Evolutionary conservation across 2,329 filamentous ascomycete species (phyloP).

Genomic region (Colletotrichum salicis): DNA sequence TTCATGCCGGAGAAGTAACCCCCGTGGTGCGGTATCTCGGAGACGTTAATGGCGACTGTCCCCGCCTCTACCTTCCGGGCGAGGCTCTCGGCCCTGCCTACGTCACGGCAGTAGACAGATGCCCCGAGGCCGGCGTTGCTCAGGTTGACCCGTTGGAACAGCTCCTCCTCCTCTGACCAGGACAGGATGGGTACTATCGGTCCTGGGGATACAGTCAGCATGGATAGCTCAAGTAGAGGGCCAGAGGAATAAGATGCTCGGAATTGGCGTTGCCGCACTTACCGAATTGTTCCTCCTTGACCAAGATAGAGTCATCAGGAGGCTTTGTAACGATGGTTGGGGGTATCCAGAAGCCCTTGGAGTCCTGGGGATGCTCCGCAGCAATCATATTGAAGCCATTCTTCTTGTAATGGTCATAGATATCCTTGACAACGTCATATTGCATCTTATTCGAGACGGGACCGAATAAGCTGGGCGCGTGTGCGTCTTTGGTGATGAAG

Average conservation of each 20-base stretch:
- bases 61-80: constrained; percentile 66
- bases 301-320: constrained; percentile 64
- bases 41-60: constrained; percentile 68
- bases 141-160: constrained; percentile 65
- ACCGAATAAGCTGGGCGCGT: constrained; percentile 51
- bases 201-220: constrained; percentile 43
- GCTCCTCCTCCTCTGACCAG: constrained; percentile 70
- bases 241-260: not conserved
- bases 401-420: constrained; percentile 48
- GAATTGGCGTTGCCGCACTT: constrained; percentile 26
- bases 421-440: constrained; percentile 64
- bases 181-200: constrained; percentile 72
- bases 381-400: constrained; percentile 49
- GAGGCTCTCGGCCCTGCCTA: constrained; percentile 60
- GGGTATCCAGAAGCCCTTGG: constrained; percentile 64
- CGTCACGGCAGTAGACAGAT: constrained; percentile 67
- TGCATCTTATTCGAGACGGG: constrained; percentile 74
- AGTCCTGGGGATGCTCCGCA: constrained; percentile 33
- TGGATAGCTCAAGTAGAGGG: not conserved
- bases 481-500: not conserved
- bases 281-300: constrained; percentile 61
- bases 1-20: constrained; percentile 47
- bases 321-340: constrained; percentile 71
- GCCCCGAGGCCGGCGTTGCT: constrained; percentile 64
- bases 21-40: constrained; percentile 44